Percentiles rank a stretch among this genome's conserved stretches.
phyloP scores from a whole-genome alignment of 1,284 basidiomycete species.

The Schizophyllum amplum region DNA sequence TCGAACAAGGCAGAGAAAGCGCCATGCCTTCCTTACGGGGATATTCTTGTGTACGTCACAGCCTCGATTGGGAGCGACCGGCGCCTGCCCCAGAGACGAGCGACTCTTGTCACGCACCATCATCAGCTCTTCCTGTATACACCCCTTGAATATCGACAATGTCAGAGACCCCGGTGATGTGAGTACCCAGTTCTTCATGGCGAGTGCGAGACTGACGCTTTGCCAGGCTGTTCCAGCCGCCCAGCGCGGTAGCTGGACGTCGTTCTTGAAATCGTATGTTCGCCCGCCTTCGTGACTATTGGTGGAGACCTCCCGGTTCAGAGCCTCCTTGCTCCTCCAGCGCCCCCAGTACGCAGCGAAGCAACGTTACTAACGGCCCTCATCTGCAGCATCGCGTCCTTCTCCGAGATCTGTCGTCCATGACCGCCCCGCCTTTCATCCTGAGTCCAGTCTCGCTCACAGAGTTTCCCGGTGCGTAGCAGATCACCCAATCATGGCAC shows the following conservation, averaged over 20 bases:
- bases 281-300: background rate
- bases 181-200: background rate
- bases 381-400: constrained; percentile 57
- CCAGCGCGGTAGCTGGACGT: constrained; percentile 70
- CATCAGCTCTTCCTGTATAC: background rate
- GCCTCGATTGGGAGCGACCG: no score
- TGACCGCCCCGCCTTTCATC: constrained; percentile 95
- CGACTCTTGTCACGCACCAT: background rate
- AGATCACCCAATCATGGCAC: background rate
- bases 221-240: constrained; percentile 60
- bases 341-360: background rate
- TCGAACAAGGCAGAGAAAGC: background rate
- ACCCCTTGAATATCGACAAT: background rate
- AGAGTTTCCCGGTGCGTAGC: constrained; percentile 73
- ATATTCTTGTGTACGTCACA: background rate
- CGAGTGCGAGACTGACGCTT: background rate
- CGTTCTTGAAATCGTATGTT: constrained; percentile 75
- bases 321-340: background rate
- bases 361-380: background rate
- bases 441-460: constrained; percentile 80
- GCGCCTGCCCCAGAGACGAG: no score
- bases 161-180: background rate
- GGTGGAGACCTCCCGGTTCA: background rate
- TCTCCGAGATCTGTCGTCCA: constrained; percentile 86
- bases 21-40: background rate